phyloP scores from a whole-genome alignment of 2,329 filamentous ascomycete species.

The Ambrosiella beaveri region DNA sequence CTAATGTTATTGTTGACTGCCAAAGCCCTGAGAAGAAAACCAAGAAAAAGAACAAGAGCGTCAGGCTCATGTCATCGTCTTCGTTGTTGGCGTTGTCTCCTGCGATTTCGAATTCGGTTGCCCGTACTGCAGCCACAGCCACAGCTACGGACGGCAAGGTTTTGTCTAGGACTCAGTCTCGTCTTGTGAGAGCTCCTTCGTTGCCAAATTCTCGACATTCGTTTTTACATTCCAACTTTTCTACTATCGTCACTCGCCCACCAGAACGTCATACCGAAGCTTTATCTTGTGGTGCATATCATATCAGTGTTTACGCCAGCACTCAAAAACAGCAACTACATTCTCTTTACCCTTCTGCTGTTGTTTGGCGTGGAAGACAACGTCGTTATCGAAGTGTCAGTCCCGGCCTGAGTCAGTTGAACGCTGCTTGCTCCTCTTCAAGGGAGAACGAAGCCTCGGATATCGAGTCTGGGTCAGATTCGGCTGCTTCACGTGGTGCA shows the following conservation, averaged over 20 bases:
- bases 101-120: neutral
- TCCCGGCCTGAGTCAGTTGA: neutral
- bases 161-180: neutral
- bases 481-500: neutral
- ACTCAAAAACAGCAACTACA: neutral
- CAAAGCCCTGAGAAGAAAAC: too few species aligned
- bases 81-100: neutral
- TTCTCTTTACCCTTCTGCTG: slow-evolving; percentile 8
- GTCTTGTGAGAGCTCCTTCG: neutral
- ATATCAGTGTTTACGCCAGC: neutral
- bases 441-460: neutral
- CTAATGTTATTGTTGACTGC: too few species aligned
- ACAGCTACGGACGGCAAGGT: too few species aligned
- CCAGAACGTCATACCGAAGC: neutral
- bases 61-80: neutral
- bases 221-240: slow-evolving; percentile 4
- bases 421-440: neutral
- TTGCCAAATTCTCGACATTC: slow-evolving; percentile 3
- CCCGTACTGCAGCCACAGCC: too few species aligned
- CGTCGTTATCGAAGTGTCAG: neutral
- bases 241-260: slow-evolving; percentile 1
- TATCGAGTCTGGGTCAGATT: neutral
- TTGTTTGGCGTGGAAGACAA: slow-evolving; percentile 2
- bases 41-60: neutral
- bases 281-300: neutral